A percentile compares a stretch with the other conserved stretches of the same genome.
These are phyloP conservation scores for Moringa oleifera DNA, from an alignment of 345 rosid genomes.

Conservation along the genomic window DNA sequence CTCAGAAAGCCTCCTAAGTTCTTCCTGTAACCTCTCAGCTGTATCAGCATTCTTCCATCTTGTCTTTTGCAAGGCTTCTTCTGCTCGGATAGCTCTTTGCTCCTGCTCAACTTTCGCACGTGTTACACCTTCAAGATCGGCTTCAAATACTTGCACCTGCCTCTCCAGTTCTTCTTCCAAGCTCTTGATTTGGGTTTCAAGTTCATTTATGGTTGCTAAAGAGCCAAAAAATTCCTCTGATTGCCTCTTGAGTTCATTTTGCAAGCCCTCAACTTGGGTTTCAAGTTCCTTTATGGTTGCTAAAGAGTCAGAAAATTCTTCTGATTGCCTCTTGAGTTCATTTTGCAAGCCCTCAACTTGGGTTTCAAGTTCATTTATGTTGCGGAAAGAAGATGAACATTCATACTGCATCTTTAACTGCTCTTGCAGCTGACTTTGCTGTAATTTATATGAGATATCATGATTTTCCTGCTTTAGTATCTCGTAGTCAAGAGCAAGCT, in stretches of 20 bases:
- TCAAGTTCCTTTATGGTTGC: conserved; percentile 45
- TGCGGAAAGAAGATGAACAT: conserved; percentile 46
- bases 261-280: conserved; percentile 39
- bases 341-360: conserved; percentile 43
- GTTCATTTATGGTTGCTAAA: conserved; percentile 40
- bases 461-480: conserved; percentile 89
- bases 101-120: conserved; percentile 66
- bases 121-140: conserved; percentile 55
- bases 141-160: conserved; percentile 49
- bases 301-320: conserved; percentile 44
- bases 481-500: conserved; percentile 94
- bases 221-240: conserved; percentile 43
- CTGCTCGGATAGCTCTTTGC: conserved; percentile 79
- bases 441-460: conserved; percentile 56
- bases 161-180: conserved; percentile 74
- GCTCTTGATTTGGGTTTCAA: conserved; percentile 38
- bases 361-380: conserved; percentile 44
- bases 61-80: conserved; percentile 62
- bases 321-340: conserved; percentile 39
- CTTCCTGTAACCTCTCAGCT: conserved; percentile 82
- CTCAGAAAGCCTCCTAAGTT: conserved; percentile 60
- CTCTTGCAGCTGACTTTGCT: conserved; percentile 84
- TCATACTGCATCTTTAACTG: conserved; percentile 71
- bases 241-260: conserved; percentile 41
- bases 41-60: conserved; percentile 66